Conservation (phyloP, 73 alveolate species). For the Stentor coeruleus region DNA sequence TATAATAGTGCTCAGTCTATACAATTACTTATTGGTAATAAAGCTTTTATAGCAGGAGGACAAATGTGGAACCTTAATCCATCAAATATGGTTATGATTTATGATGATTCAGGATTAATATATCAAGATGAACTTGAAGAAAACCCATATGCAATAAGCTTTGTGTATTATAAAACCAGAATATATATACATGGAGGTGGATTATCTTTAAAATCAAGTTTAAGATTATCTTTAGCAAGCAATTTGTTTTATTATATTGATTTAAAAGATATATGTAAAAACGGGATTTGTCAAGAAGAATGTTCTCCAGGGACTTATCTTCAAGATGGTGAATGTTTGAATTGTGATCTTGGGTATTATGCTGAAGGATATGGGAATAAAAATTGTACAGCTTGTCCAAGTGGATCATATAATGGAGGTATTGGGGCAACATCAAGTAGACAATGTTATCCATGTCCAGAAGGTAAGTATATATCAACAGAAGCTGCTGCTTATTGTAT, state of each 20-base stretch:
- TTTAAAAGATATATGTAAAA: background rate
- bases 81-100: too few relatives aligned
- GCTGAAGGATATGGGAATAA: background rate
- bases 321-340: background rate
- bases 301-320: slow-evolving; percentile 7
- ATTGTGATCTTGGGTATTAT: background rate
- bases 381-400: background rate
- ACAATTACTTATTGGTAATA: background rate
- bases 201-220: background rate
- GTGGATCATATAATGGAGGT: background rate
- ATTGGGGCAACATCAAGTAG: background rate
- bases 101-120: background rate
- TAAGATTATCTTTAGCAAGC: background rate
- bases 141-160: background rate
- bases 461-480: background rate
- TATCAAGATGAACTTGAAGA: background rate
- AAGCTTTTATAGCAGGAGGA: background rate
- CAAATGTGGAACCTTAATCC: background rate
- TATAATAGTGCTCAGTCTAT: background rate
- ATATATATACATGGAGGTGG: slow-evolving; percentile 22
- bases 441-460: slow-evolving; percentile 19
- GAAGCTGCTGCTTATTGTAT: background rate
- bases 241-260: background rate
- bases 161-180: background rate
- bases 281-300: background rate